Conservation (phyloP, 768 basidiomycete species). For the Kockovaella imperatae region DNA sequence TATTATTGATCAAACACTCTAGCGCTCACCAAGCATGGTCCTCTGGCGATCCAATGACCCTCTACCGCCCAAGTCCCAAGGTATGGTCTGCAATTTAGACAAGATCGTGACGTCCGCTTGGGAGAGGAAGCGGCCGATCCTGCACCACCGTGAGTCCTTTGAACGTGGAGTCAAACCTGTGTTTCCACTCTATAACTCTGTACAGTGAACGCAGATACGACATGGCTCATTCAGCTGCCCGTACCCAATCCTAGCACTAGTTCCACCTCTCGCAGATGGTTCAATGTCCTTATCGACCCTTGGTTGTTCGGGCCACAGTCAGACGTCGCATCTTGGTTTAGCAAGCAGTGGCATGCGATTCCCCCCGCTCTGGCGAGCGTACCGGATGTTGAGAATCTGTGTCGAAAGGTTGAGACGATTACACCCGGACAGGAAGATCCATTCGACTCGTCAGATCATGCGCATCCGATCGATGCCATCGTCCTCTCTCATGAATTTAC, state of each 20-base stretch:
- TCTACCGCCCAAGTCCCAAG: no score
- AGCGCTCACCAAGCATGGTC: no score
- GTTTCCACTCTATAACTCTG: not conserved
- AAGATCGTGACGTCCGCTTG: no score
- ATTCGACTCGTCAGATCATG: not conserved
- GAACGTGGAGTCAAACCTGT: no score
- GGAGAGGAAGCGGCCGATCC: no score
- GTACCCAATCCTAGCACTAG: not conserved
- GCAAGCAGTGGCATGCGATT: constrained; percentile 10
- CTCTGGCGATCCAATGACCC: no score
- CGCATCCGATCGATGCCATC: constrained; percentile 8
- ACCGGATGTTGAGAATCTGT: constrained; percentile 7
- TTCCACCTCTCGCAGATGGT: constrained; percentile 1
- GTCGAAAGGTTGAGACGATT: constrained; percentile 1
- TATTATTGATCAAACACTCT: no score
- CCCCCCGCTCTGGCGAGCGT: constrained; percentile 7
- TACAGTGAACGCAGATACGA: constrained; percentile 16
- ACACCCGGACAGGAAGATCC: not conserved
- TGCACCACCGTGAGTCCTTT: constrained; percentile 3
- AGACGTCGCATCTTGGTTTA: constrained; percentile 18
- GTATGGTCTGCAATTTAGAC: no score
- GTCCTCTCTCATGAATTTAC: constrained; percentile 23
- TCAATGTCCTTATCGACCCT: constrained; percentile 19
- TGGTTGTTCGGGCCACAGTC: constrained; percentile 15
- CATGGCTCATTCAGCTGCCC: constrained; percentile 17